These are phyloP conservation scores for Ustilago shanxiensis DNA, from an alignment of 1,284 basidiomycete genomes.

Conservation along the genomic window DNA sequence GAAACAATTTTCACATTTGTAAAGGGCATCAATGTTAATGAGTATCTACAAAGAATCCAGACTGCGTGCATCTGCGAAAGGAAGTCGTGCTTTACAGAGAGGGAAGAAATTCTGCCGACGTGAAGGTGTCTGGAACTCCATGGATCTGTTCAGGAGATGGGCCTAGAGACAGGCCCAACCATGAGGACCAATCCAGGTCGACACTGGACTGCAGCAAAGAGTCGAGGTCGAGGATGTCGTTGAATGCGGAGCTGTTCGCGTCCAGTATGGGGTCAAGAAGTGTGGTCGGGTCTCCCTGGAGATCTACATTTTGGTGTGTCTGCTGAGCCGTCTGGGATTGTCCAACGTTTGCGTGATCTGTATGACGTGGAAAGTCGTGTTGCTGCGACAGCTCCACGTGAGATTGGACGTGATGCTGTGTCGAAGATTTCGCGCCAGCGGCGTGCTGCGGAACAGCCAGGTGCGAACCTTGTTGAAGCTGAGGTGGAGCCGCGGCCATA, in stretches of 20 bases:
- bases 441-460: not conserved
- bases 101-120: not conserved
- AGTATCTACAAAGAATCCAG: not conserved
- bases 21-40: not conserved
- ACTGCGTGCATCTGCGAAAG: not conserved
- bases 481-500: not conserved
- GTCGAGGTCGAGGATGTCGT: constrained; percentile 23
- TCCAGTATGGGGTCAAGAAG: constrained; percentile 1
- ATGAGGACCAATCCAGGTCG: constrained; percentile 28
- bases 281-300: not conserved
- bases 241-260: not conserved
- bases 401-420: not conserved
- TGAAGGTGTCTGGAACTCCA: not conserved
- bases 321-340: not conserved
- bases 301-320: not conserved
- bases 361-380: not conserved
- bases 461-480: not conserved
- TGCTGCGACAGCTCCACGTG: not conserved
- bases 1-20: not conserved
- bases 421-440: not conserved
- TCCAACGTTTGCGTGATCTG: not conserved
- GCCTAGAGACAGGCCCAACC: constrained; percentile 14
- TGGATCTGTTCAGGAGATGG: not conserved
- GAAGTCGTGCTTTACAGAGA: not conserved
- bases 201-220: constrained; percentile 27